These are phyloP conservation scores for Galerina sulciceps DNA, from an alignment of 768 basidiomycete species.

Conservation along the genomic window DNA sequence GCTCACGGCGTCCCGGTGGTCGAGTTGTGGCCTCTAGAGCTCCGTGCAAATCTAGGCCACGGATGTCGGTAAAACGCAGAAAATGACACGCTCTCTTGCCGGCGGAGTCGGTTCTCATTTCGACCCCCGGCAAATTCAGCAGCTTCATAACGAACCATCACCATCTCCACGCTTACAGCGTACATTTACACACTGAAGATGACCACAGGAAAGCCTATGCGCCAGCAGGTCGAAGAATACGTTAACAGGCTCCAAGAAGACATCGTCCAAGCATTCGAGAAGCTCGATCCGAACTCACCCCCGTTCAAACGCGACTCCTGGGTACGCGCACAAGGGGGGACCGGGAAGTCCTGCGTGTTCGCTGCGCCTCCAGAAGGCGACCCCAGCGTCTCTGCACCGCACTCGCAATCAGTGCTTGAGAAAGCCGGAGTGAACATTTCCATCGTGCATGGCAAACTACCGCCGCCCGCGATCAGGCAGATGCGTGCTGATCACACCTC, in stretches of 20 bases:
- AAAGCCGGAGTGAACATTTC: conserved; percentile 97
- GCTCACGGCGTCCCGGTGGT: too few relatives aligned
- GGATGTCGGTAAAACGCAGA: too few relatives aligned
- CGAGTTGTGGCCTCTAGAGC: too few relatives aligned
- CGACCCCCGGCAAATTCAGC: too few relatives aligned
- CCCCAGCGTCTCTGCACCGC: conserved; percentile 12
- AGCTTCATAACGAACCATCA: too few relatives aligned
- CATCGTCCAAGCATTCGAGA: conserved; percentile 79
- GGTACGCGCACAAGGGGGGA: conserved; percentile 74
- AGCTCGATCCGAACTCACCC: conserved; percentile 72
- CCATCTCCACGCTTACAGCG: too few relatives aligned
- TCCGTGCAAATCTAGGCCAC: too few relatives aligned
- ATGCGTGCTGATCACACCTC: conserved; percentile 93
- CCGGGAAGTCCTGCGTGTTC: conserved; percentile 86
- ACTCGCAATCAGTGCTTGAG: conserved; percentile 66
- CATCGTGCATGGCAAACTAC: conserved; percentile 85
- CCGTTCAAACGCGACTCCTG: conserved; percentile 83
- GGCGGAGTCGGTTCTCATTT: too few relatives aligned
- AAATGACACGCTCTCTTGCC: too few relatives aligned
- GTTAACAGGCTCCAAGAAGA: conserved; percentile 76
- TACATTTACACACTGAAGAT: conserved; percentile 10
- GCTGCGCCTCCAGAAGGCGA: conserved; percentile 47
- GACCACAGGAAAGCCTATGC: conserved; percentile 51
- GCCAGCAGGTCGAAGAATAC: conserved; percentile 76
- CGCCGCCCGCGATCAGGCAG: conserved; percentile 88